Conservation (phyloP, 2,329 filamentous ascomycete genomes). For the Colletotrichum incanum region DNA sequence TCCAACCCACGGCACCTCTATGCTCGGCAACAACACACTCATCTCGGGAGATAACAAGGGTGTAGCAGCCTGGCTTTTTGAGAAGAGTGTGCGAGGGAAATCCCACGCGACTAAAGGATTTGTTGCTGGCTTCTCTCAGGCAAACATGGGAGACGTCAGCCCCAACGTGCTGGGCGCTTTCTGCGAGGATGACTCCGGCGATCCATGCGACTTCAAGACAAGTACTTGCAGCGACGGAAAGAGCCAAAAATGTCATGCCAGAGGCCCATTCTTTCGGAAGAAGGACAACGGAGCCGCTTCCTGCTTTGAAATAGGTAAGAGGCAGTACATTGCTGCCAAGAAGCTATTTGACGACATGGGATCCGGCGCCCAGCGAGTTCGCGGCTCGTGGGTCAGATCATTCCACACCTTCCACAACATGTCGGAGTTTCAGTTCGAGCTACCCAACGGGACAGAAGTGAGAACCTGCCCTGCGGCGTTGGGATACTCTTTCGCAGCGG, state of each 20-base stretch:
- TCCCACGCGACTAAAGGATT: conserved; percentile 74
- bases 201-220: conserved; percentile 79
- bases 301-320: conserved; percentile 81
- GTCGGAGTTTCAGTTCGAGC: conserved; percentile 78
- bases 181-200: conserved; percentile 85
- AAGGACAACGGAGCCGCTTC: conserved; percentile 81
- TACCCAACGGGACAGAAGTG: conserved; percentile 80
- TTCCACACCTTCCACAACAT: conserved; percentile 89
- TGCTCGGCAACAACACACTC: conserved; percentile 91
- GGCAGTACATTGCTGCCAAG: conserved; percentile 76
- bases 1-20: conserved; percentile 89
- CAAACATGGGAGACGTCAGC: conserved; percentile 90
- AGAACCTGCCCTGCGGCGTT: conserved; percentile 88
- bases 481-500: conserved; percentile 91
- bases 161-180: conserved; percentile 88
- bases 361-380: conserved; percentile 63
- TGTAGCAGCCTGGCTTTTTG: conserved; percentile 87
- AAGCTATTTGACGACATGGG: conserved; percentile 53
- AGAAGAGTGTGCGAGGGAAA: conserved; percentile 74
- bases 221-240: conserved; percentile 82
- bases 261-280: conserved; percentile 76
- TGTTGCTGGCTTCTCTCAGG: conserved; percentile 91
- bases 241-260: conserved; percentile 78
- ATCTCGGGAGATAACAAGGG: conserved; percentile 95
- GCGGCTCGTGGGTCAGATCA: conserved; percentile 78